Conservation (phyloP, 495 filamentous ascomycete species). For the Halenospora varia region DNA sequence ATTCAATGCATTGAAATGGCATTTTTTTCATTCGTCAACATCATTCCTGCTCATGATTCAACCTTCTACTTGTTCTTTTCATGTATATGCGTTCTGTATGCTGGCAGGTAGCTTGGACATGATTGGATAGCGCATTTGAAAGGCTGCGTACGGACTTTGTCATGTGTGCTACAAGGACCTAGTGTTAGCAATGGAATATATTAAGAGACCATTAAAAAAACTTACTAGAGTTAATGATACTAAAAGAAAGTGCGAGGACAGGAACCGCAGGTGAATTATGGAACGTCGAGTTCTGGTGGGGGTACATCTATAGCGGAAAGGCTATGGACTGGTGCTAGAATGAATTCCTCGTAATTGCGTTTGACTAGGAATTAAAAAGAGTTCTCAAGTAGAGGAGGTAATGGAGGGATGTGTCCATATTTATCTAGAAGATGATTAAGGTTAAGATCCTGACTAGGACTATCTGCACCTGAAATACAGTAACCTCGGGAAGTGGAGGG, state of each 20-base stretch:
- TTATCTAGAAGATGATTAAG: background rate
- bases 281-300: background rate
- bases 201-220: background rate
- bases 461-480: no score
- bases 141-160: background rate
- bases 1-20: no score
- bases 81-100: slow-evolving; percentile 1
- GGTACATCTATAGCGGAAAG: background rate
- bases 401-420: background rate
- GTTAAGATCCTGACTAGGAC: background rate
- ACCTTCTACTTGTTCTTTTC: no score
- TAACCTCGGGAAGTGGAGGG: no score
- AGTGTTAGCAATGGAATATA: slow-evolving; percentile 1
- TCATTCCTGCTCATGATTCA: no score
- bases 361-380: background rate
- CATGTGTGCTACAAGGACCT: slow-evolving; percentile 2
- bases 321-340: background rate
- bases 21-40: no score
- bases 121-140: slow-evolving; percentile 6
- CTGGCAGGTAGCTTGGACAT: slow-evolving; percentile 2
- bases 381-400: background rate
- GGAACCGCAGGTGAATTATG: slow-evolving; percentile 2
- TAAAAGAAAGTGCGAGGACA: slow-evolving; percentile 1
- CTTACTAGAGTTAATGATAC: no score
- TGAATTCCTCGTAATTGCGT: background rate